These are phyloP conservation scores for Kwoniella mangroviensis DNA, from an alignment of 768 basidiomycete species.

Conservation along the genomic window DNA sequence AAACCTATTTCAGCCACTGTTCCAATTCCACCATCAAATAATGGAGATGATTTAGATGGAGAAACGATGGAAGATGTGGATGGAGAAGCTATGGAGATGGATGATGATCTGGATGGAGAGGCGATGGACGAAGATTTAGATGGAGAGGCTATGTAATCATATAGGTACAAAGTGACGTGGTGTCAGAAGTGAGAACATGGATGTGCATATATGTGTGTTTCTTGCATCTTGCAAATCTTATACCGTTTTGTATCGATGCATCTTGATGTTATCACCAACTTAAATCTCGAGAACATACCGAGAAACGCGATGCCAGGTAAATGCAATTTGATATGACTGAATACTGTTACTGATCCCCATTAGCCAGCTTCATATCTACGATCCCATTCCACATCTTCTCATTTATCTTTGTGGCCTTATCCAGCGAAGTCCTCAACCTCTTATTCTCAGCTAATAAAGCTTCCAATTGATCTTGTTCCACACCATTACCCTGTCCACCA, in stretches of 20 bases:
- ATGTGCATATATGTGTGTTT: too few relatives aligned
- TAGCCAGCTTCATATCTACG: slow-evolving; percentile 62
- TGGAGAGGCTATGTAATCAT: slow-evolving; percentile 15
- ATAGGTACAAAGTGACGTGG: too few relatives aligned
- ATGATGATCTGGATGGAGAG: slow-evolving; percentile 63
- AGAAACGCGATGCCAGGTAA: background rate
- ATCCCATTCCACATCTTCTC: slow-evolving; percentile 91
- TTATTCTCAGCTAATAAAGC: slow-evolving; percentile 76
- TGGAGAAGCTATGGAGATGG: slow-evolving; percentile 62
- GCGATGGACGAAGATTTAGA: slow-evolving; percentile 35
- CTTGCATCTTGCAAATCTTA: too few relatives aligned
- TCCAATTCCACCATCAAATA: slow-evolving; percentile 28
- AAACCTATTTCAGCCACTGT: slow-evolving; percentile 33
- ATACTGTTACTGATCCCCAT: slow-evolving; percentile 8
- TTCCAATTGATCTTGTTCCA: slow-evolving; percentile 55
- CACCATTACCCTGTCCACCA: background rate
- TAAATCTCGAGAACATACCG: background rate
- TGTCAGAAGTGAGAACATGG: background rate
- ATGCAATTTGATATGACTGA: background rate
- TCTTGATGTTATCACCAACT: too few relatives aligned
- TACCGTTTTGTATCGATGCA: too few relatives aligned
- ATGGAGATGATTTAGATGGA: slow-evolving; percentile 61
- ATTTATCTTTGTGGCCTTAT: slow-evolving; percentile 86
- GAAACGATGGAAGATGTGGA: slow-evolving; percentile 60
- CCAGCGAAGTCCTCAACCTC: slow-evolving; percentile 70